Evolutionary conservation across 371 early-diverging fungal genomes (phyloP), one percentile per base, ranked within the genome.

Genomic region (Rhizoclosmatium hyalinum): DNA sequence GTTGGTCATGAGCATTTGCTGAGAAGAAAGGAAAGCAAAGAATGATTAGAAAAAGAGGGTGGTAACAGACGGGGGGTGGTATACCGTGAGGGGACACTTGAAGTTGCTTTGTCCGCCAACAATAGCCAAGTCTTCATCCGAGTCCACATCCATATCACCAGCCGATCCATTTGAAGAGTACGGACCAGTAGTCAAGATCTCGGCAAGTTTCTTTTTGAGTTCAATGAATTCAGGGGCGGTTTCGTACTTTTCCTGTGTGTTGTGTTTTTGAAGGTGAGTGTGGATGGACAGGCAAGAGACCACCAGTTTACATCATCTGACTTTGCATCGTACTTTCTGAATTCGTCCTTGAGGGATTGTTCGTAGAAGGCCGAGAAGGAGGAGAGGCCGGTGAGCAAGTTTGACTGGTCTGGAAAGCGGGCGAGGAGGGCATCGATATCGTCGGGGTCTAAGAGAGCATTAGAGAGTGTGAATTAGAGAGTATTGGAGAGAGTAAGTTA

Each of bases 1-100:
- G 58, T 6, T 19, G 42, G 50, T 67, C 45, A 77, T 60, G 57
- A 65, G 12, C 1, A 53, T 44, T 75, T 67, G 72, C 80, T 80
- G 63, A 6, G 50, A 50, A 50, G 17, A 50, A 50, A 50, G 17
- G 17, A 50, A 50, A 50, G 0, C 6, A 50, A 50, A 50, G 17
- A 50, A 50, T 10, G 17, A 50, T 10, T 10, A 50, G 17, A 50
- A 50, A 50, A 50, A 50, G 17, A 24, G 24, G 24, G 24, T 24
- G 53, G 53, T 53, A 12, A 17, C 12, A 17, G 53, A 53, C 53
- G 53, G 53, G 53, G n/a, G 53, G 53, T 8, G 21, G 58, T 19
- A 17, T 19, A 58, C 58, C 10, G 58, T 58, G 17, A 58, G 5
- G 5, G 58, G 58, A 24, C 58, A 58, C 58, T 58, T 58, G 58